Conservation (phyloP, 192 early-diverging fungal species). For the Globomyces pollinis-pini region DNA sequence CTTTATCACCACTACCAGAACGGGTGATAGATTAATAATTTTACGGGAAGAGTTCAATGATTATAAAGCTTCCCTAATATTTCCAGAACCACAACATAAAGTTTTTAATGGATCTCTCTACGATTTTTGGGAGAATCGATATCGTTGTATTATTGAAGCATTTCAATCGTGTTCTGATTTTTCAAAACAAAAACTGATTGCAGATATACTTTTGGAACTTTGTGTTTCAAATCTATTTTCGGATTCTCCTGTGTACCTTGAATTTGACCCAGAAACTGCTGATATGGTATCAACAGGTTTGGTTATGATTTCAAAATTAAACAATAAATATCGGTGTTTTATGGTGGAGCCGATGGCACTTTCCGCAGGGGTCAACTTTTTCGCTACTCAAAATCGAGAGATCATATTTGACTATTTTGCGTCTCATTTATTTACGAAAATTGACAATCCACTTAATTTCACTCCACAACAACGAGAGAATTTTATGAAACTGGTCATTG, state of each 20-base stretch:
- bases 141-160: neutral
- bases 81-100: too few relatives aligned
- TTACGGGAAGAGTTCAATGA: neutral
- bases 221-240: conserved; percentile 7
- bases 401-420: neutral
- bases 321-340: neutral
- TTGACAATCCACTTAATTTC: neutral
- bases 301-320: neutral
- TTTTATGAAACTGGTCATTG: conserved; percentile 13
- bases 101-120: neutral
- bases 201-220: neutral
- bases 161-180: neutral
- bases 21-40: neutral
- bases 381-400: neutral
- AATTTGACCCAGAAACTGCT: neutral
- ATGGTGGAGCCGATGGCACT: neutral
- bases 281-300: neutral
- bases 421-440: neutral
- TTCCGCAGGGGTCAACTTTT: neutral
- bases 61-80: neutral
- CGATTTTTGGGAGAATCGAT: neutral
- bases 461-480: conserved; percentile 8
- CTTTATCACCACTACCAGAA: neutral
- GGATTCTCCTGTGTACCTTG: neutral
- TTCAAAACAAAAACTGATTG: neutral